Evolutionary conservation across 352 stramenopile genomes (phyloP).

Genomic region (Globisporangium irregulare): DNA sequence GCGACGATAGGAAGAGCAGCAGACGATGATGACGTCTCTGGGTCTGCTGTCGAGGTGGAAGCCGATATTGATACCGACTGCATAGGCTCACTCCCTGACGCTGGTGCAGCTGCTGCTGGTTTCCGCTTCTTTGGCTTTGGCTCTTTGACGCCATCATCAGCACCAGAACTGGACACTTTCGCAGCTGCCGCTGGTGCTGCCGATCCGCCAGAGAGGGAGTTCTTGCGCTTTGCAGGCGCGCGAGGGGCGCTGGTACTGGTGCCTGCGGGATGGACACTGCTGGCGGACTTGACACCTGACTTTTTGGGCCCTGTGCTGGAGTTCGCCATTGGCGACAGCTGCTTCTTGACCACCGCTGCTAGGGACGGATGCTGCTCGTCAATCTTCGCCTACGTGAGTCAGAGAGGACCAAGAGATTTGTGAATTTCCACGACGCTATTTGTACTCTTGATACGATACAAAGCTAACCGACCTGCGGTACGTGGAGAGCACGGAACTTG

Average conservation of each 20-base stretch:
- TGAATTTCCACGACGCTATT: neutral
- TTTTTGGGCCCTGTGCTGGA: neutral
- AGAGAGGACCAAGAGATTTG: neutral
- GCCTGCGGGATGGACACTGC: neutral
- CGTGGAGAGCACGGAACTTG: conserved; percentile 9
- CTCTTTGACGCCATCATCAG: neutral
- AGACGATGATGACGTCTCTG: neutral
- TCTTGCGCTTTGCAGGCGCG: conserved; percentile 9
- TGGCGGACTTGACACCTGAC: neutral
- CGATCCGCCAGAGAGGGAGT: conserved; percentile 7
- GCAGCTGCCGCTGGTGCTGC: neutral
- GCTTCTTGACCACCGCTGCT: conserved; percentile 7
- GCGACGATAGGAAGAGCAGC: neutral
- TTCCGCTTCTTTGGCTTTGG: conserved; percentile 18
- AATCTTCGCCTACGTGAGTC: neutral
- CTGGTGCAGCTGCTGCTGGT: neutral
- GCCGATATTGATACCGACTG: neutral
- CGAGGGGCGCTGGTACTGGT: neutral
- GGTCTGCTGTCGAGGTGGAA: neutral
- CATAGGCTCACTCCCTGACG: neutral
- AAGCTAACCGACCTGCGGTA: neutral
- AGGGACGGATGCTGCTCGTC: neutral
- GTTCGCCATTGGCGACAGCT: neutral
- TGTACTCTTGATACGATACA: neutral
- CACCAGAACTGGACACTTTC: neutral